phyloP scores from a whole-genome alignment of 1,284 basidiomycete genomes.

The Phylloporus gajari region DNA sequence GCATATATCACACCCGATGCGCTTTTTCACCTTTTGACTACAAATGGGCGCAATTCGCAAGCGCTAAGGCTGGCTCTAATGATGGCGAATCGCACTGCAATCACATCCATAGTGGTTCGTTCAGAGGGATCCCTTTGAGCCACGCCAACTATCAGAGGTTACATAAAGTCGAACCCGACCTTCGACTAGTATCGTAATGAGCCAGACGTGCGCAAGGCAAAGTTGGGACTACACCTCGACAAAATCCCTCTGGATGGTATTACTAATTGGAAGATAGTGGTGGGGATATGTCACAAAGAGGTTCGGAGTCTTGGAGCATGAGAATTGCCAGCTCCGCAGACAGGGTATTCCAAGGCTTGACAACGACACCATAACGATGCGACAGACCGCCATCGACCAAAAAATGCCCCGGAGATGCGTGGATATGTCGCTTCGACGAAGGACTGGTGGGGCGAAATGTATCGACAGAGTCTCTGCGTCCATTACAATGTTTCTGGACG shows the following conservation, averaged over 20 bases:
- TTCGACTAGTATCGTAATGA: constrained; percentile 13
- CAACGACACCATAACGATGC: not conserved
- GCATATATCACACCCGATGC: not conserved
- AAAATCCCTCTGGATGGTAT: not conserved
- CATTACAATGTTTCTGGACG: no score
- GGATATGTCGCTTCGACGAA: not conserved
- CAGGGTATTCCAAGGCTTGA: constrained; percentile 25
- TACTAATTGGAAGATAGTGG: constrained; percentile 49
- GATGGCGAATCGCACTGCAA: constrained; percentile 15
- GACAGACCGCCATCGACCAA: no score
- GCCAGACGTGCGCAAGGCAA: no score
- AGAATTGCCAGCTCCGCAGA: not conserved
- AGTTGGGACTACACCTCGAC: constrained; percentile 22
- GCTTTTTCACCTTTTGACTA: constrained; percentile 15
- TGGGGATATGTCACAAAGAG: no score
- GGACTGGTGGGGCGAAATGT: no score
- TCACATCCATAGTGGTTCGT: constrained; percentile 32
- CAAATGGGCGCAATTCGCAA: constrained; percentile 28
- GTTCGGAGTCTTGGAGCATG: no score
- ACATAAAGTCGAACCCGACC: constrained; percentile 28
- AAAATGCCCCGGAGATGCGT: no score
- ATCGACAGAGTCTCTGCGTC: no score
- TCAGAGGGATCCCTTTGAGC: constrained; percentile 27
- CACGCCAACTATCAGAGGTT: constrained; percentile 30
- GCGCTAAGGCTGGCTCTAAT: constrained; percentile 8